Percentiles rank a stretch among this genome's conserved stretches.
phyloP scores from a whole-genome alignment of 2,329 filamentous ascomycete species.

The Sclerotinia borealis region DNA sequence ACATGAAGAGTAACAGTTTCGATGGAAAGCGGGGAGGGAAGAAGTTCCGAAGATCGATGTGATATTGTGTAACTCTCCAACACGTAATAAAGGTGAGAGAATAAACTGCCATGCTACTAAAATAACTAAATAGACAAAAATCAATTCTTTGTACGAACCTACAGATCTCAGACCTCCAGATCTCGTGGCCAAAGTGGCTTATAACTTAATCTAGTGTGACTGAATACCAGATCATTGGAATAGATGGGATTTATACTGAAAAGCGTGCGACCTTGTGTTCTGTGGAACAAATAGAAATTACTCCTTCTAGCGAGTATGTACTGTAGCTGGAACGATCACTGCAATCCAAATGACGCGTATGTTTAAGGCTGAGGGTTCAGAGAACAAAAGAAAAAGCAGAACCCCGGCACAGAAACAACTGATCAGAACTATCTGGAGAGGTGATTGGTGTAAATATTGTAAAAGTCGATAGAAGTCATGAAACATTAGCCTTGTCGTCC shows the following conservation, averaged over 20 bases:
- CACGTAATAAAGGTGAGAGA: not conserved
- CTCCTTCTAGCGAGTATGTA: not conserved
- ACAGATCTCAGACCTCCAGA: not conserved
- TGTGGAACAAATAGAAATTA: not conserved
- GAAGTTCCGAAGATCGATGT: not conserved
- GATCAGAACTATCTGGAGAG: not conserved
- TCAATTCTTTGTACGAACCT: not conserved
- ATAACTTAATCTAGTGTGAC: not conserved
- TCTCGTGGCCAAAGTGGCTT: not conserved
- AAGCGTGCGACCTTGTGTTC: not conserved
- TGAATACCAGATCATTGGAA: slow-evolving; percentile 3
- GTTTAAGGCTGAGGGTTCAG: not conserved
- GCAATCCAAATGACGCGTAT: not conserved
- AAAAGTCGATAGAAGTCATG: not conserved
- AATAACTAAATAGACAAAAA: not conserved
- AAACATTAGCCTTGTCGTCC: not conserved
- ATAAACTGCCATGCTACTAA: not conserved
- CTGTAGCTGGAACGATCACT: not conserved
- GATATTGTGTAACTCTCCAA: not conserved
- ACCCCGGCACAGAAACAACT: not conserved
- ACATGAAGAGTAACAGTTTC: not conserved
- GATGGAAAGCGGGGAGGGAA: not conserved
- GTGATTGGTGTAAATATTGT: not conserved
- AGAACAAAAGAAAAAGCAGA: not conserved
- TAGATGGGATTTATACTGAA: not conserved